Base-by-base conservation (phyloP, 331 rosid genomes). In the Saraca asoca region DNA sequence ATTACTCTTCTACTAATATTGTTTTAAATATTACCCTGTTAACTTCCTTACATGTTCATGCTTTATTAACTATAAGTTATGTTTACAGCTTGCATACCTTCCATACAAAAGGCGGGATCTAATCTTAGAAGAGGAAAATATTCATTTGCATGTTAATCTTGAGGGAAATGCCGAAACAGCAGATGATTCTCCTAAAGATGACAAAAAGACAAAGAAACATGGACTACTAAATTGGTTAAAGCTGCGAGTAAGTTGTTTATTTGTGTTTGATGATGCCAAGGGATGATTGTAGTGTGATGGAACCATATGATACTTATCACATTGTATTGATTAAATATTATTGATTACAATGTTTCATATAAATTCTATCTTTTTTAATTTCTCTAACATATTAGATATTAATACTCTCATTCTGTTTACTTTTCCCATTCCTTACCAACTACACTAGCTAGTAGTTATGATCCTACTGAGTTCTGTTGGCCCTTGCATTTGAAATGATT, bases 211-310 rank as follows among this genome's bases (percentile, higher is more conserved):
- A 43, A 80, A 85, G 90, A 93, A 88, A 80, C 95, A 93, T 71
- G 98, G 98, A 66, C 83, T 93, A 29, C 79, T 93, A 64, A 90
- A 90, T 80, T 93, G 98, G 98, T 78, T 93, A 80, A 93, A 93
- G 80, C 60, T 54, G 70, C 95, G 97, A 81, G 98, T 93, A 84
- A 71, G 82, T 70, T 77, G 35, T 42, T 48, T 45, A 7, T 55
- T 71, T 60, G 49, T 51, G 43, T 57, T 64, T 69, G 57, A 46
- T 53, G 66, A 42, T 68, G 73, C 9, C 18, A 7, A 65, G 78
- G 52, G 35, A 34, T 51, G 55, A 43, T 24, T 49, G 51, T 34
- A 38, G 35, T 51, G 19, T 59, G 49, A 62, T 71, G 49, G 58
- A 55, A 59, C 59, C 29, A 43, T 29, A n/a, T 62, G 52, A 15